A percentile compares a stretch with the other conserved stretches of the same genome.
Conservation (phyloP, 1,284 basidiomycete species). For the Naganishia liquefaciens region DNA sequence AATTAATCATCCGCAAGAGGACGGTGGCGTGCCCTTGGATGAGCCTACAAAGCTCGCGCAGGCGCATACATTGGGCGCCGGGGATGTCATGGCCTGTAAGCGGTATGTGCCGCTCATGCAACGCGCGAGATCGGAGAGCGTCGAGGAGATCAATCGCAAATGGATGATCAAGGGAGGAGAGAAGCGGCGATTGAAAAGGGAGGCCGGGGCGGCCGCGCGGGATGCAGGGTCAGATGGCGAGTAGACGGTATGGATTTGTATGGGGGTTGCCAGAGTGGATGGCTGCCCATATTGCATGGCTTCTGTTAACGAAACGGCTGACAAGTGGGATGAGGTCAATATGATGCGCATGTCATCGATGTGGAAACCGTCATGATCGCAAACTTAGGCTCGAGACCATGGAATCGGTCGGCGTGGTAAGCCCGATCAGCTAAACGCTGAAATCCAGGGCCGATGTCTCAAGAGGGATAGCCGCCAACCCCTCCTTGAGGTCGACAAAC, state of each 20-base stretch:
- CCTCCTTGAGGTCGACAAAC: too few species aligned
- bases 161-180: slow-evolving; percentile 63
- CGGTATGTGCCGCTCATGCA: slow-evolving; percentile 69
- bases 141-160: slow-evolving; percentile 71
- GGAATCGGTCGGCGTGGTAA: too few species aligned
- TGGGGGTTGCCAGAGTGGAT: too few species aligned
- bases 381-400: too few species aligned
- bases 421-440: too few species aligned
- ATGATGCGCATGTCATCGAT: too few species aligned
- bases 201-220: slow-evolving; percentile 2
- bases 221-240: slow-evolving; percentile 10
- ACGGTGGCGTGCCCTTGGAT: slow-evolving; percentile 4
- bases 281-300: too few species aligned
- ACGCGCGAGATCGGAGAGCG: slow-evolving; percentile 67
- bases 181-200: slow-evolving; percentile 17
- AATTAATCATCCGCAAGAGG: slow-evolving; percentile 7
- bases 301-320: too few species aligned
- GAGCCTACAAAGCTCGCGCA: slow-evolving; percentile 32
- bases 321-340: too few species aligned
- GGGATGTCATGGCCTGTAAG: slow-evolving; percentile 62
- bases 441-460: too few species aligned
- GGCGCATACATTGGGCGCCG: slow-evolving; percentile 70
- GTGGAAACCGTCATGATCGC: too few species aligned
- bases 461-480: too few species aligned
- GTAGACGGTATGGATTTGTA: not conserved